A percentile compares a stretch with the other conserved stretches of the same genome.
These are phyloP conservation scores for Nicotiana benthamiana DNA, from an alignment of 257 asterid species.

Conservation along the genomic window DNA sequence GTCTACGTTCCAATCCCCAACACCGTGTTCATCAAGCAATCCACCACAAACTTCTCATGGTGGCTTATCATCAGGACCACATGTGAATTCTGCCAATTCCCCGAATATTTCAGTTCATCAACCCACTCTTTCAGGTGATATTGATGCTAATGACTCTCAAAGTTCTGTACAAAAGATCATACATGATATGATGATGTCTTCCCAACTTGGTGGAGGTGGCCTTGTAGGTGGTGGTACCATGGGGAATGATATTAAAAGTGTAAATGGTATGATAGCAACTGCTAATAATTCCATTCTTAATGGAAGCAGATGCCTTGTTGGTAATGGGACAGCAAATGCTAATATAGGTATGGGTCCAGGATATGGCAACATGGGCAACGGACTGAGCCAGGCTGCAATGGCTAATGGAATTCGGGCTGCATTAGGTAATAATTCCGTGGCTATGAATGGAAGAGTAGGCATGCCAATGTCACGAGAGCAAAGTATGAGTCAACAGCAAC, in stretches of 20 bases:
- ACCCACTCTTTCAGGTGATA: conserved; percentile 48
- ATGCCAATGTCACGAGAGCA: conserved; percentile 64
- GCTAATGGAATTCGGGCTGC: conserved; percentile 63
- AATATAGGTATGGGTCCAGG: conserved; percentile 45
- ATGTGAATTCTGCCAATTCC: conserved; percentile 38
- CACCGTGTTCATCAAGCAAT: conserved; percentile 60
- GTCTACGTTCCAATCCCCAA: conserved; percentile 62
- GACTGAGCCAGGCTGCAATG: conserved; percentile 54
- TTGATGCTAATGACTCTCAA: conserved; percentile 72
- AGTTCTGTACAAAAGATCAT: conserved; percentile 87
- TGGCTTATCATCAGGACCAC: conserved; percentile 36
- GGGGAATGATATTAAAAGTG: conserved; percentile 51
- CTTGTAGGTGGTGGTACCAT: conserved; percentile 39
- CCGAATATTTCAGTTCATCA: conserved; percentile 61
- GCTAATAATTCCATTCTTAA: conserved; percentile 30
- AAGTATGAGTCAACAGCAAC: conserved; percentile 59
- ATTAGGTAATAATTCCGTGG: conserved; percentile 46
- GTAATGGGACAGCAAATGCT: conserved; percentile 44
- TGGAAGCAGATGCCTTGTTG: conserved; percentile 30
- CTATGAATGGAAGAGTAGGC: conserved; percentile 72
- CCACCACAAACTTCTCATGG: conserved; percentile 45
- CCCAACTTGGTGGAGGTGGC: conserved; percentile 54
- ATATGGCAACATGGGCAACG: conserved; percentile 39
- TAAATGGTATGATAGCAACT: conserved; percentile 39
- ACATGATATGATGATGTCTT: conserved; percentile 79